Conservation (phyloP, 140 eudicot genomes). For the Ambrosia hybrid region DNA sequence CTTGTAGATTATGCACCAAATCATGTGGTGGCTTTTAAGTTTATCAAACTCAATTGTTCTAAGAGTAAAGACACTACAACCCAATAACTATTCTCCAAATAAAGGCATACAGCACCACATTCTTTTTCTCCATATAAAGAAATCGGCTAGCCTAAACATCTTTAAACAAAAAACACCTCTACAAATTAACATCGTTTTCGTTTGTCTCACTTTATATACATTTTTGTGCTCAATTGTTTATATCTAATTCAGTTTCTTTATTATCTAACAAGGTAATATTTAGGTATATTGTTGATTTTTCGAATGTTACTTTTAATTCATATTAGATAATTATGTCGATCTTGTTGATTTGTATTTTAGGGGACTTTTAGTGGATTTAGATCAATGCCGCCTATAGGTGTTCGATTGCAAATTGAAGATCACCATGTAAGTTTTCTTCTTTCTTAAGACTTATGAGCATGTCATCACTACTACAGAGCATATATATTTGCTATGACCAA, state of each 20-base stretch:
- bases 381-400: constrained; percentile 62
- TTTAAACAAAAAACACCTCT: background rate
- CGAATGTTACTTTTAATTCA: background rate
- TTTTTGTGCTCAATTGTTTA: background rate
- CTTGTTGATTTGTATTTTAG: constrained; percentile 4
- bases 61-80: constrained; percentile 30
- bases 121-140: constrained; percentile 10
- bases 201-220: constrained; percentile 10
- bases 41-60: constrained; percentile 19
- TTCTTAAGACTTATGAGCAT: background rate
- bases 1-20: constrained; percentile 19
- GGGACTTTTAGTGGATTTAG: constrained; percentile 18
- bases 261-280: constrained; percentile 18
- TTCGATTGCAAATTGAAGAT: constrained; percentile 49
- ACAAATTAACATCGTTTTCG: background rate
- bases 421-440: constrained; percentile 37
- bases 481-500: background rate
- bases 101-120: background rate
- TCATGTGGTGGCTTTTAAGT: constrained; percentile 31
- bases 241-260: background rate
- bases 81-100: constrained; percentile 1
- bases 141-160: constrained; percentile 2
- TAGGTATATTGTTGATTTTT: background rate
- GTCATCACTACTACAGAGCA: background rate
- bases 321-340: background rate